A percentile compares a stretch with the other conserved stretches of the same genome.
Evolutionary conservation across 371 early-diverging fungal species (phyloP).

Genomic region (Circinella umbellata): DNA sequence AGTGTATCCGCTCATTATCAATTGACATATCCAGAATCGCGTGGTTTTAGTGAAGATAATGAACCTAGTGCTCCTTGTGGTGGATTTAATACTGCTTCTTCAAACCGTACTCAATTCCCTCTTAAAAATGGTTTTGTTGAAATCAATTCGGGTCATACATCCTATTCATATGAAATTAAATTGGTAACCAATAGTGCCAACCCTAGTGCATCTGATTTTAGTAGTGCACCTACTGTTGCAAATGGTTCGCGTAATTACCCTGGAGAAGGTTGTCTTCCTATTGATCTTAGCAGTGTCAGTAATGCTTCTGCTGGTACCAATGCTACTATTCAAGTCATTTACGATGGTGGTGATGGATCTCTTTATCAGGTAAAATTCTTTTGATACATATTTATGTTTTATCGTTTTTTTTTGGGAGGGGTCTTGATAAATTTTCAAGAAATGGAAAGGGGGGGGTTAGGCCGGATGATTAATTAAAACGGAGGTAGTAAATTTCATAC

Average conservation of each 20-base stretch:
- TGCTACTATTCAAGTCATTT: conserved; percentile 62
- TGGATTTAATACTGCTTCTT: conserved; percentile 38
- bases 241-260: conserved; percentile 47
- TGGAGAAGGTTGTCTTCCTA: conserved; percentile 45
- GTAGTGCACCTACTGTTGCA: conserved; percentile 27
- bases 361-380: conserved; percentile 54
- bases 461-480: no score
- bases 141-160: conserved; percentile 52
- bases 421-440: no score
- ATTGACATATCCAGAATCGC: conserved; percentile 55
- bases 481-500: no score
- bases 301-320: conserved; percentile 47
- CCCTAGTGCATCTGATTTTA: conserved; percentile 47
- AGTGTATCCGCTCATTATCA: conserved; percentile 51
- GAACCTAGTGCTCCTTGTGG: conserved; percentile 62
- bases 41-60: conserved; percentile 55
- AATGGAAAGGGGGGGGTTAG: no score
- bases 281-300: conserved; percentile 36
- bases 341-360: conserved; percentile 60
- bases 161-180: conserved; percentile 51
- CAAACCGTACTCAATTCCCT: conserved; percentile 50
- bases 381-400: no score
- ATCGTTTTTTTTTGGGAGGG: no score
- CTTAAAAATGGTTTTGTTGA: conserved; percentile 54
- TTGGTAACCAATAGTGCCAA: conserved; percentile 37